Base-by-base conservation (phyloP, 208 protist species). In the Acanthamoeba lenticulata region DNA sequence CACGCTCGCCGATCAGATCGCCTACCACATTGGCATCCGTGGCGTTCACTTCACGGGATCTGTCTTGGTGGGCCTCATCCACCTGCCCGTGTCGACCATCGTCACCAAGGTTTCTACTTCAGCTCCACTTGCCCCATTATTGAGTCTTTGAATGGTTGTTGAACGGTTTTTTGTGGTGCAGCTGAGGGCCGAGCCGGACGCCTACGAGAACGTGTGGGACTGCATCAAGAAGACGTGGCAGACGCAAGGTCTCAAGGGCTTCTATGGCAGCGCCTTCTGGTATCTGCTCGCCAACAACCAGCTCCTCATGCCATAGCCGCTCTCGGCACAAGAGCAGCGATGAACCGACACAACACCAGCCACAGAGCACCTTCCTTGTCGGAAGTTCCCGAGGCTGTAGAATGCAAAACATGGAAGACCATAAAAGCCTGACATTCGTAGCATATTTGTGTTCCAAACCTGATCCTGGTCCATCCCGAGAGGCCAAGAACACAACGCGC, bases 241-340 rank as follows among this genome's bases (percentile, higher is more conserved):
- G 67, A 77, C 29, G 67, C 29, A 77, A 17, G 67, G 67, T 3
- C 29, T 77, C 24, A 77, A 77, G 67, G 67, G 67, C 67, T 77
- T 77, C 67, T 77, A 77, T 32, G 36, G 67, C 36, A 27, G 67
- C 36, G 36, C 67, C 67, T 77, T 77, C 67, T 77, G 67, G 67
- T 77, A 77, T 9, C 67, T 77, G 9, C 36, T 77, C 11, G 67
- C 67, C 67, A 44, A 77, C 36, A 77, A 77, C 36, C 67, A 77
- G 67, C 36, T 77, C 36, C 19, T 77, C 34, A 77, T 77, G 67
- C 67, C 67, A 77, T 77, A n/a, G n/a, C n/a, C n/a, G n/a, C n/a
- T n/a, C n/a, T n/a, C n/a, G n/a, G n/a, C n/a, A n/a, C n/a, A n/a
- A n/a, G n/a, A n/a, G n/a, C n/a, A n/a, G n/a, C n/a, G 55, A 62